These are phyloP conservation scores for Theobroma grandiflorum DNA, from an alignment of 441 rosid genomes.

Conservation along the genomic window DNA sequence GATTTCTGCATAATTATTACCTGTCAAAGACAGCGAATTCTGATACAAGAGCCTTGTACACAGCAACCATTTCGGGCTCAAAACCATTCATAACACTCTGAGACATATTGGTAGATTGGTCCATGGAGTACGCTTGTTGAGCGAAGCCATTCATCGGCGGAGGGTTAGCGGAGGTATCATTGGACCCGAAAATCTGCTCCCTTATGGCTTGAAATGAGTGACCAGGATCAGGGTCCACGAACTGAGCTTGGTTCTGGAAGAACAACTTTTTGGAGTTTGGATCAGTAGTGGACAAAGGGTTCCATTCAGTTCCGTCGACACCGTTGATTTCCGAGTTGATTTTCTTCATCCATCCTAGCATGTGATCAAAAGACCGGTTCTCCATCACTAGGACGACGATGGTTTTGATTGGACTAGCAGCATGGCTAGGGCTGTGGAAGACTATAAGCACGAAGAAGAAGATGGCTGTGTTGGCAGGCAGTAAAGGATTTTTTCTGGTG, in stretches of 20 bases:
- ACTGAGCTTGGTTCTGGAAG: slow-evolving; percentile 61
- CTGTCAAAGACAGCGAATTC: slow-evolving; percentile 89
- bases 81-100: slow-evolving; percentile 84
- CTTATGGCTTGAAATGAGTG: slow-evolving; percentile 92
- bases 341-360: slow-evolving; percentile 96
- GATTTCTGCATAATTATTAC: slow-evolving; percentile 33
- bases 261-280: slow-evolving; percentile 50
- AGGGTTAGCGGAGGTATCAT: slow-evolving; percentile 58
- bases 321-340: slow-evolving; percentile 87
- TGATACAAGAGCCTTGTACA: slow-evolving; percentile 75
- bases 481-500: neutral
- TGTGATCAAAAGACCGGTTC: slow-evolving; percentile 91
- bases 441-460: slow-evolving; percentile 26
- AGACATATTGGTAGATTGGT: slow-evolving; percentile 60
- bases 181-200: slow-evolving; percentile 87
- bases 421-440: slow-evolving; percentile 31
- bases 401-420: slow-evolving; percentile 65
- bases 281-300: slow-evolving; percentile 51
- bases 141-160: slow-evolving; percentile 91
- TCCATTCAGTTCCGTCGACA: slow-evolving; percentile 70
- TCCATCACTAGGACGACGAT: slow-evolving; percentile 88
- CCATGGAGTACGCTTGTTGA: slow-evolving; percentile 75
- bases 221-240: slow-evolving; percentile 93
- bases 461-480: neutral
- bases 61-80: slow-evolving; percentile 67